Percentiles rank a stretch among this genome's conserved stretches.
These are phyloP conservation scores for Rhizophagus clarus DNA, from an alignment of 192 early-diverging fungal genomes.

Conservation along the genomic window DNA sequence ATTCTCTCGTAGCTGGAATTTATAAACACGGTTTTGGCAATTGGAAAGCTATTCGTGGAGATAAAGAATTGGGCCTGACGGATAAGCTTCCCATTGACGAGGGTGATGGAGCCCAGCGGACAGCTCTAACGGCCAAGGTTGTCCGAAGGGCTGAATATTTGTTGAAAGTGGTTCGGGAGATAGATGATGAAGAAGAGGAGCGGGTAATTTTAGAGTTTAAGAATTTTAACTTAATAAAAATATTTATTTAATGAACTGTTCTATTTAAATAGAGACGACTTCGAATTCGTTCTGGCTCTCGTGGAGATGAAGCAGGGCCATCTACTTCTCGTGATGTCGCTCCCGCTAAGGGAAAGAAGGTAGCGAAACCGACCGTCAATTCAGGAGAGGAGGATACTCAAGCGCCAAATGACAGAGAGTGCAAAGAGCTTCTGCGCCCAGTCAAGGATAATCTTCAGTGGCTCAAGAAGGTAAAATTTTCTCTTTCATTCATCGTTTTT, in stretches of 20 bases:
- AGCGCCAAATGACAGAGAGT: constrained; percentile 52
- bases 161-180: constrained; percentile 80
- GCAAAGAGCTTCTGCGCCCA: constrained; percentile 69
- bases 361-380: not conserved
- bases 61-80: constrained; percentile 73
- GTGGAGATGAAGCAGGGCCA: no score
- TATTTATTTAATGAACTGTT: no score
- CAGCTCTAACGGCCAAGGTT: constrained; percentile 55
- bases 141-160: constrained; percentile 88
- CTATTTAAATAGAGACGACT: no score
- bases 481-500: not conserved
- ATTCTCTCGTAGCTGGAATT: constrained; percentile 94
- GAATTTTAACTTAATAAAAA: no score
- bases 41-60: constrained; percentile 86
- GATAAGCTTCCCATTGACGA: constrained; percentile 83
- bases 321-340: no score
- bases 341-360: not conserved
- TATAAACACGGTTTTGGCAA: constrained; percentile 92
- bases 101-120: constrained; percentile 42
- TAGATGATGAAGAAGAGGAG: constrained; percentile 46
- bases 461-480: constrained; percentile 42
- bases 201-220: no score
- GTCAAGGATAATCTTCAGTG: constrained; percentile 61
- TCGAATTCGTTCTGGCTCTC: no score
- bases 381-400: not conserved